A percentile compares a stretch with the other conserved stretches of the same genome.
Conservation (phyloP, 257 asterid genomes). For the Buddleja alternifolia region DNA sequence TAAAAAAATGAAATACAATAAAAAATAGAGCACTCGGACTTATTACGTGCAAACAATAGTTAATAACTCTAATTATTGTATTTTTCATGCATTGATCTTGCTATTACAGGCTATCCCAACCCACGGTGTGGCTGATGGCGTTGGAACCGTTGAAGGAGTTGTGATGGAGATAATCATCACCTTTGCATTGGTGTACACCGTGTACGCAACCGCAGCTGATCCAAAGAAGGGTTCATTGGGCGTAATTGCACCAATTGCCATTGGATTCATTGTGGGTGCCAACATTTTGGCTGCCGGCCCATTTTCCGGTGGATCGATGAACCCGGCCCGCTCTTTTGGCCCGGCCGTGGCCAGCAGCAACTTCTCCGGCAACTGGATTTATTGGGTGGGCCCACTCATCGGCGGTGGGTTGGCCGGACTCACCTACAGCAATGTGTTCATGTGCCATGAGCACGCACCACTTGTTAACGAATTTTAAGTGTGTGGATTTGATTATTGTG, state of each 20-base stretch:
- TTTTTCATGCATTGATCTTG: too few species aligned
- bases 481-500: not conserved
- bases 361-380: slow-evolving; percentile 49
- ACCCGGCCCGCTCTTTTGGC: slow-evolving; percentile 61
- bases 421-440: slow-evolving; percentile 38
- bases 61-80: too few species aligned
- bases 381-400: slow-evolving; percentile 56
- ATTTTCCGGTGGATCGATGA: slow-evolving; percentile 66
- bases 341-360: slow-evolving; percentile 50
- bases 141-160: slow-evolving; percentile 52
- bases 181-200: slow-evolving; percentile 60
- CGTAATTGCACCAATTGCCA: slow-evolving; percentile 59
- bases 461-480: slow-evolving; percentile 33
- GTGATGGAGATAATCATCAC: slow-evolving; percentile 60
- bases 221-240: slow-evolving; percentile 66
- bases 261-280: slow-evolving; percentile 64
- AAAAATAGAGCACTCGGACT: too few species aligned
- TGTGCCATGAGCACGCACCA: slow-evolving; percentile 42
- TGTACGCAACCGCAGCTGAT: slow-evolving; percentile 63
- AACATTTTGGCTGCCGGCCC: slow-evolving; percentile 64
- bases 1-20: too few species aligned
- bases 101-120: slow-evolving; percentile 49
- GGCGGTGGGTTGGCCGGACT: slow-evolving; percentile 61
- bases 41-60: too few species aligned
- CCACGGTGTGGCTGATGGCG: slow-evolving; percentile 46